Evolutionary conservation across 2,329 filamentous ascomycete species (phyloP), one percentile per base, ranked within the genome.

Genomic region (Elsinoe batatas): DNA sequence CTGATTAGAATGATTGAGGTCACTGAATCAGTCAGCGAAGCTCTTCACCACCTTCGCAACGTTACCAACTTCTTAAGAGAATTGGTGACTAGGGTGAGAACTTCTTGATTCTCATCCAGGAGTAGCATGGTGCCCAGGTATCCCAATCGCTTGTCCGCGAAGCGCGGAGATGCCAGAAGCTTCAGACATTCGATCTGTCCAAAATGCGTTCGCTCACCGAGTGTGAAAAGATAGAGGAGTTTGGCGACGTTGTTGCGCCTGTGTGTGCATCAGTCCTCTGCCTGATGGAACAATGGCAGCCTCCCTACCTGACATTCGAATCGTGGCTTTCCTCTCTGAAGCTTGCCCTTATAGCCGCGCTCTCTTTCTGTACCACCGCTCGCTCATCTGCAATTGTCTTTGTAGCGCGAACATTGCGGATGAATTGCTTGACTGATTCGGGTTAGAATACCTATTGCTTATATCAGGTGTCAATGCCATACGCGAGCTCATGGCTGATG

Each of bases 181-280:
- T 98, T 98, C 67, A 98, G 80, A 72, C 93, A 98, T 82, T 98
- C 93, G 69, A 98, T 98, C 78, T 98, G 93, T 53, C 93, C 93
- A 70, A 98, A 98, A 73, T 98, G 93, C 57, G 93, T 98, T 66
- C 93, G 83, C 74, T 98, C 93, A 61, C 93, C 93, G 40, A 98
- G 80, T 1, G 93, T 98, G 72, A 98, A 98, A 59, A 98, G 88
- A 70, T 98, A 98, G 37, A 98, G 81, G 35, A 98, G 82, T 74
- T 98, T 98, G 58, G 93, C 91, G 65, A 98, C 93, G 80, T 98
- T 98, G 78, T 98, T 98, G 69, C 93, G 85, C 75, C 91, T 96
- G 71, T 57, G 56, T 42, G 46, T 43, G 32, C 33, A 49, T 53
- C 38, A 56, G 51, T 13, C 33, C 17, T 13, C 26, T n/a, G 15